Base-by-base conservation (phyloP, 2,329 filamentous ascomycete genomes). In the Colletotrichum chrysophilum region DNA sequence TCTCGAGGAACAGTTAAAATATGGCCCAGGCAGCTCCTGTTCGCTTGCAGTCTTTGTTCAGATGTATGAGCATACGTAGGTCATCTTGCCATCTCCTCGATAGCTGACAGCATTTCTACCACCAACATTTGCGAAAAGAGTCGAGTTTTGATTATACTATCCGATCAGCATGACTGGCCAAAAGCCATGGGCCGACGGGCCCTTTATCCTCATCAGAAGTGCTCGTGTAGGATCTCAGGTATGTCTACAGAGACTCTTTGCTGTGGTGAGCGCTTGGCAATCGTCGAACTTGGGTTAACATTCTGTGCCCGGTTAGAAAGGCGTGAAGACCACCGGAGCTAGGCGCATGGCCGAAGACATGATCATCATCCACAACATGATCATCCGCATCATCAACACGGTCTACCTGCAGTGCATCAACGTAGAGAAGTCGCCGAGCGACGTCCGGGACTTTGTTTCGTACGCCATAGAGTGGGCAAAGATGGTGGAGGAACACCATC, bases 141-240 rank as follows among this genome's bases (percentile, higher is more conserved):
- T 30, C 10, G 13, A 30, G 7, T 16, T 21, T 32, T 30, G n/a
- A 18, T 56, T n/a, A 26, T 21, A 43, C 28, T 14, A n/a, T 30
- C 30, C 18, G 10, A 32, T 32, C 48, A 28, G 7, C 64, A 75
- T 75, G 73, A 32, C 70, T 13, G 18, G 21, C 3, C 32, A 62
- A 4, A 82, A 81, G 62, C 77, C 76, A 5, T 85, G 83, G 83
- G 83, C 80, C 5, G 82, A 85, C 21, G 79, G 80, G n/a, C 83
- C 83, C 0, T 84, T 83, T 55, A 70, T 79, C 28, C 79, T 85
- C 60, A 81, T 85, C 56, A 76, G 79, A 24, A 71, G 78, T 16
- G 76, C 78, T n/a, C 78, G 68, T 24, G 75, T 78, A 5, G 80
- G 81, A 2, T 78, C 79, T 71, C 74, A 78, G 77, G 81, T 79